phyloP scores from a whole-genome alignment of 352 stramenopile genomes.

The Pythium diclinum region DNA sequence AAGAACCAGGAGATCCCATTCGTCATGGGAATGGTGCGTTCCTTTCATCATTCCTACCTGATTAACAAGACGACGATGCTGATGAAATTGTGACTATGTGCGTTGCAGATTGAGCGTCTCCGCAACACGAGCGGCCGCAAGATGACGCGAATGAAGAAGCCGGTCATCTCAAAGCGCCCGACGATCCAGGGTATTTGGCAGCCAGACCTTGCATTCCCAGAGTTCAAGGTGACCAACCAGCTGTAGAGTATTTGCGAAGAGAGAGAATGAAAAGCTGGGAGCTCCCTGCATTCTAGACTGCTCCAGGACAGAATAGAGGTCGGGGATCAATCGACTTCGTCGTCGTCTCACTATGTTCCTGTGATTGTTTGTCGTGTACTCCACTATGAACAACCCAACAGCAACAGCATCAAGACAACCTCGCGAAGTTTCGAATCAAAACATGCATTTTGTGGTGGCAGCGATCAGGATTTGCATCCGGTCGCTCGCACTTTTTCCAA shows the following conservation, averaged over 20 bases:
- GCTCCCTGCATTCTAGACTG: conserved; percentile 2
- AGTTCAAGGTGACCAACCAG: conserved; percentile 77
- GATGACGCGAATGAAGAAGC: conserved; percentile 86
- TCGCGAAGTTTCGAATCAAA: background rate
- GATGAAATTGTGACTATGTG: background rate
- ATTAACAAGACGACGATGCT: background rate
- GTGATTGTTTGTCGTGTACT: background rate
- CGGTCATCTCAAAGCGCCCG: conserved; percentile 74
- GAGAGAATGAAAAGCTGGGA: conserved; percentile 3
- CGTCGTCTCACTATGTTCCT: background rate
- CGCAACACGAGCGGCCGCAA: conserved; percentile 85
- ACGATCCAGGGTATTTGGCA: conserved; percentile 88
- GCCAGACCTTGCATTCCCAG: conserved; percentile 78
- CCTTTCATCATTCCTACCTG: background rate
- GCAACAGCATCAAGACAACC: background rate
- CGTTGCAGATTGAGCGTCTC: conserved; percentile 70
- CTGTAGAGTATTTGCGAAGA: conserved; percentile 22
- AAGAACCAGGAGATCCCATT: conserved; percentile 88
- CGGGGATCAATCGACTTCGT: background rate
- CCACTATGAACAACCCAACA: background rate
- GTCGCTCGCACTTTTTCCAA: background rate
- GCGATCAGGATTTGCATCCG: conserved; percentile 5
- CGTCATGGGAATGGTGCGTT: conserved; percentile 71
- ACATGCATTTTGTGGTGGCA: conserved; percentile 1
- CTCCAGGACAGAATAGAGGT: conserved; percentile 1